phyloP scores from a whole-genome alignment of 2,329 filamentous ascomycete genomes.

The Fusarium equiseti region DNA sequence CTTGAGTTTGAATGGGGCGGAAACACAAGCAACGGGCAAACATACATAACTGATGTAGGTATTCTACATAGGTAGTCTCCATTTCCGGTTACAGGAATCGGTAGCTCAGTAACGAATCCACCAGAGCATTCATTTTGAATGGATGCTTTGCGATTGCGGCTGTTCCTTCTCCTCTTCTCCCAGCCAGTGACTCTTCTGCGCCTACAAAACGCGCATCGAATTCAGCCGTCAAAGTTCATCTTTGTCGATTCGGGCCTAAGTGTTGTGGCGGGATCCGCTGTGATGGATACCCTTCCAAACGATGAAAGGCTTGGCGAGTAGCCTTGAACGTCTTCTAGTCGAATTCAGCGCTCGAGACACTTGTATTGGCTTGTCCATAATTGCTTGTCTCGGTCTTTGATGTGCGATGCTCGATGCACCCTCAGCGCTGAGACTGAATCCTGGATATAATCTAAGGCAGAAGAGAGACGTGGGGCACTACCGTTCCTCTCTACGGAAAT shows the following conservation, averaged over 20 bases:
- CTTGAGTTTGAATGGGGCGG: conserved; percentile 6
- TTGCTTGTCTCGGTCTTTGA: conserved; percentile 30
- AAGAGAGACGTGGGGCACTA: conserved; percentile 28
- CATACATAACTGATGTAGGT: not conserved
- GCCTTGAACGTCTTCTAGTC: conserved; percentile 16
- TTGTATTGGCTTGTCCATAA: conserved; percentile 2
- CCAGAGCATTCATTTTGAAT: conserved; percentile 1
- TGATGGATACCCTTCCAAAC: conserved; percentile 32
- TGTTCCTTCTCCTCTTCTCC: conserved; percentile 3
- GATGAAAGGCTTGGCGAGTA: conserved; percentile 33
- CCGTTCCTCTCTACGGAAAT: conserved; percentile 21
- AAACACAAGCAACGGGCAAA: conserved; percentile 9
- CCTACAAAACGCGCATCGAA: conserved; percentile 31
- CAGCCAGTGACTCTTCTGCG: conserved; percentile 24
- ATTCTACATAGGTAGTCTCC: not conserved
- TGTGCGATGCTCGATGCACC: conserved; percentile 34
- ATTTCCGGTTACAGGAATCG: conserved; percentile 20
- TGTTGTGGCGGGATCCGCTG: conserved; percentile 37
- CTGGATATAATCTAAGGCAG: not conserved
- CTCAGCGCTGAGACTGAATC: conserved; percentile 23
- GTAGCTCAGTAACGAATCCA: conserved; percentile 15
- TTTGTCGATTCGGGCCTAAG: conserved; percentile 40
- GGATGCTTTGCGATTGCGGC: not conserved
- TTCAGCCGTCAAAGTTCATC: conserved; percentile 24
- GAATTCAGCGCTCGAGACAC: not conserved